Percentiles rank a stretch among this genome's conserved stretches.
phyloP scores from a whole-genome alignment of 2,329 filamentous ascomycete genomes.

The Fusarium fracticaudum region DNA sequence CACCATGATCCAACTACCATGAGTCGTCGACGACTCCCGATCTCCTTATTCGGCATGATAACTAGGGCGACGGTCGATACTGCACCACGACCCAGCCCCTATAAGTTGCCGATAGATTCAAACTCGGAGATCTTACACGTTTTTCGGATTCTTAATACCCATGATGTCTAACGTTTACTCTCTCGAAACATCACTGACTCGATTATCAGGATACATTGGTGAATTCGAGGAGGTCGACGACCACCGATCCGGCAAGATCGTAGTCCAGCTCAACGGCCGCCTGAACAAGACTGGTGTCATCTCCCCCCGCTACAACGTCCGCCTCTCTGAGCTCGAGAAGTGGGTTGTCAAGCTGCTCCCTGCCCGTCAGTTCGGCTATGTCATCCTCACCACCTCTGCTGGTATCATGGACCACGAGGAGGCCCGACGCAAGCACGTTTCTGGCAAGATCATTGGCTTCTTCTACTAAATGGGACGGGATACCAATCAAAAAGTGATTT shows the following conservation, averaged over 20 bases:
- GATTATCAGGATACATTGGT: slow-evolving; percentile 87
- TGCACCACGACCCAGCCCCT: slow-evolving; percentile 92
- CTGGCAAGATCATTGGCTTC: slow-evolving; percentile 99
- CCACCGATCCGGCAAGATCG: slow-evolving; percentile 99
- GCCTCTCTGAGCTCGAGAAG: slow-evolving; percentile 97
- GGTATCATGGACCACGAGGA: slow-evolving; percentile 99
- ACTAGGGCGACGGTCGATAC: slow-evolving; percentile 93
- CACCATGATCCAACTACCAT: slow-evolving; percentile 9
- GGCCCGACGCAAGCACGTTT: slow-evolving; percentile 97
- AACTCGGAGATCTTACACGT: slow-evolving; percentile 94
- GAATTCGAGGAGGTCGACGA: slow-evolving; percentile 99
- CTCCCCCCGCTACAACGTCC: slow-evolving; percentile 99
- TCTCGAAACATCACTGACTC: slow-evolving; percentile 84
- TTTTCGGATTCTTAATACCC: slow-evolving; percentile 69
- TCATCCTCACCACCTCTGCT: slow-evolving; percentile 98
- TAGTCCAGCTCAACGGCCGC: slow-evolving; percentile 98
- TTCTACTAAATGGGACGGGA: slow-evolving; percentile 78
- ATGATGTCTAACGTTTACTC: slow-evolving; percentile 95
- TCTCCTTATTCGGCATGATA: slow-evolving; percentile 89
- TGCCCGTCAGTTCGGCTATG: slow-evolving; percentile 99
- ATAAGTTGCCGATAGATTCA: slow-evolving; percentile 99
- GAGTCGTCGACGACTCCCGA: neutral
- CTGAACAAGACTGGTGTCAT: slow-evolving; percentile 99
- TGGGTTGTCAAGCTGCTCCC: slow-evolving; percentile 99
- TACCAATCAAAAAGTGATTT: slow-evolving; percentile 44